Evolutionary conservation across 345 rosid genomes (phyloP), one percentile per base, ranked within the genome.

Genomic region (Pistacia vera): DNA sequence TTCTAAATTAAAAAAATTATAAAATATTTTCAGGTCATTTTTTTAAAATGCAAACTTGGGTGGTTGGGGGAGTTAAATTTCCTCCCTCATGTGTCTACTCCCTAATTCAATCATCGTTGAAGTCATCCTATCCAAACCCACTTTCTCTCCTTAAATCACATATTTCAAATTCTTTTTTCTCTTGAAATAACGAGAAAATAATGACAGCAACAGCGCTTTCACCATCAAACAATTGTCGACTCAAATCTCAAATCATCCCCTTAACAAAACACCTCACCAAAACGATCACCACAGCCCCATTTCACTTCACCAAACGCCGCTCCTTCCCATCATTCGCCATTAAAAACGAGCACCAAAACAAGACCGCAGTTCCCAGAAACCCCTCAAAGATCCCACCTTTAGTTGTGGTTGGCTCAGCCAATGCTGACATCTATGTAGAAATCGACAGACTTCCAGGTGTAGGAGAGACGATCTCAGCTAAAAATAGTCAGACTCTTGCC

Each of bases 361-460:
- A 71, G 75, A 36, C 14, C 73, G 52, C 84, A 76, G 41, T 33
- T 38, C 58, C 81, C 87, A 66, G 68, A 57, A 36, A 75, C 73
- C 67, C 83, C 74, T 36, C 18, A 69, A 63, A 79, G 54, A 6
- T 59, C 9, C n/a, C 71, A 2, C 98, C 98, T 2, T 72, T 96
- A 3, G 94, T 92, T 7, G 98, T 96, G 0, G 95, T 93, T 18
- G 98, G 99, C 17, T 96, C 97, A 22, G 98, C 98, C 33, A 96
- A 96, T 74, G 92, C 91, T 48, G 98, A 96, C 30, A 84, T 93
- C 73, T 92, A 88, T 57, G 97, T 94, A 7, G 98, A 92, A 81
- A 90, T 94, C 75, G 95, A 93, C 33, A 86, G 95, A 60, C 79
- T 93, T 2, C 98, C 98, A 61, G 74, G 62, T 18, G 90, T 85